These are phyloP conservation scores for Arthrobotrys sphaeroides DNA, from an alignment of 2,329 filamentous ascomycete species.

Conservation along the genomic window DNA sequence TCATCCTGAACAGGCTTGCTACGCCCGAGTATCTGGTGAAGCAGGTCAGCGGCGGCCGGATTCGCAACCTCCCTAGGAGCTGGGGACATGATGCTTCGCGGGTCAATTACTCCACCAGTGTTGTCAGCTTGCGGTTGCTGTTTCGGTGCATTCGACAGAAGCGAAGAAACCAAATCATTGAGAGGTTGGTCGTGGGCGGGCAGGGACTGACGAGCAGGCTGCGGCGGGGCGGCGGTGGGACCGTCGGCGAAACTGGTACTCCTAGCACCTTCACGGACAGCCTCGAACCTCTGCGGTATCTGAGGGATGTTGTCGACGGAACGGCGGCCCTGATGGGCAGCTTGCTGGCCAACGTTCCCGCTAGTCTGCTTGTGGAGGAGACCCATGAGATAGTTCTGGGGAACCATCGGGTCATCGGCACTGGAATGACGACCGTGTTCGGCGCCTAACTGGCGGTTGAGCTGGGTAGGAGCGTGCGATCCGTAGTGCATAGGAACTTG, in stretches of 20 bases:
- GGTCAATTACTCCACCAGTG: slow-evolving; percentile 61
- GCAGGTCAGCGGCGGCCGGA: slow-evolving; percentile 75
- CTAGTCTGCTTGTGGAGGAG: slow-evolving; percentile 46
- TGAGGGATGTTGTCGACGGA: slow-evolving; percentile 50
- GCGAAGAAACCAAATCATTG: slow-evolving; percentile 42
- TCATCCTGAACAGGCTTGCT: slow-evolving; percentile 64
- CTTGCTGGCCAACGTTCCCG: slow-evolving; percentile 34
- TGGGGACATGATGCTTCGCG: slow-evolving; percentile 65
- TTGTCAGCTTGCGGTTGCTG: slow-evolving; percentile 22
- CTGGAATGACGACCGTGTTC: slow-evolving; percentile 45
- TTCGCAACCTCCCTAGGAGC: slow-evolving; percentile 65
- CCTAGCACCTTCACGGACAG: slow-evolving; percentile 45
- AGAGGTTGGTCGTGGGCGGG: slow-evolving; percentile 40
- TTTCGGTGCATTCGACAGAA: slow-evolving; percentile 47
- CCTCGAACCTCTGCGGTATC: slow-evolving; percentile 40
- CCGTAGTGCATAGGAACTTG: slow-evolving; percentile 15
- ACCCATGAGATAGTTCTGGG: slow-evolving; percentile 50
- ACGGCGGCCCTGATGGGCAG: slow-evolving; percentile 40
- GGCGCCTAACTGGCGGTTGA: slow-evolving; percentile 47
- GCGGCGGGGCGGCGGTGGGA: slow-evolving; percentile 6
- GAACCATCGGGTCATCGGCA: slow-evolving; percentile 45
- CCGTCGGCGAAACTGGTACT: slow-evolving; percentile 47
- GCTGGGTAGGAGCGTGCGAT: slow-evolving; percentile 20
- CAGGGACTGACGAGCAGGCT: slow-evolving; percentile 25
- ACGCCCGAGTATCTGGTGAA: slow-evolving; percentile 85